Evolutionary conservation across 2,329 filamentous ascomycete species (phyloP), one percentile per base, ranked within the genome.

Genomic region (Colletotrichum sp.): DNA sequence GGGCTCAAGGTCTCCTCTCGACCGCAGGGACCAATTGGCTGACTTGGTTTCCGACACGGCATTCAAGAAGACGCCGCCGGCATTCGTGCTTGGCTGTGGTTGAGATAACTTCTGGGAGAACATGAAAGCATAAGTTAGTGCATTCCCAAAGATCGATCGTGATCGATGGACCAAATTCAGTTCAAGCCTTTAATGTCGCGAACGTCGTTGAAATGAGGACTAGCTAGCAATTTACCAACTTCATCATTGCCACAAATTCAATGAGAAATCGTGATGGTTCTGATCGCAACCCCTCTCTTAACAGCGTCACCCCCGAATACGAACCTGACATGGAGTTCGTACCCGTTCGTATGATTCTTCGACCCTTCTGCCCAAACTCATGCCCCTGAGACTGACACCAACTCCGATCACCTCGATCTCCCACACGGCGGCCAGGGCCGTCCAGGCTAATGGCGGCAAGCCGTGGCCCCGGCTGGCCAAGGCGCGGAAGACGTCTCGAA

Each of bases 401-500:
- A 24, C 21, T 27, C 24, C 57, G 43, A 67, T 66, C 54, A 24
- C 31, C 59, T 31, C 29, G 36, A 65, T 65, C 38, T n/a, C 33
- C n/a, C 47, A 29, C 38, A 36, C 38, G 31, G 3, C 61, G 61
- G 66, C 59, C 66, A 55, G 29, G 38, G 59, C 38, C 61, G 70
- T 65, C 31, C 31, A 24, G 36, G 27, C 21, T 27, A 43, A 16
- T n/a, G 9, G 61, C 70, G 31, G 70, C 59, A 73, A 61, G 11
- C 66, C 54, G 66, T 34, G 38, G 31, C 38, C 58, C 31, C 59
- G 24, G 54, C 12, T 27, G 59, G 31, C 16, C 70, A 70, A 27
- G 47, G 70, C 66, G 61, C 66, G 31, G 59, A 61, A 65, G 7
- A n/a, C 24, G 67, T 73, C 59, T 73, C 38, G 54, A 66, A 54